phyloP scores from a whole-genome alignment of 2,329 filamentous ascomycete genomes.

The Cercospora sp. region DNA sequence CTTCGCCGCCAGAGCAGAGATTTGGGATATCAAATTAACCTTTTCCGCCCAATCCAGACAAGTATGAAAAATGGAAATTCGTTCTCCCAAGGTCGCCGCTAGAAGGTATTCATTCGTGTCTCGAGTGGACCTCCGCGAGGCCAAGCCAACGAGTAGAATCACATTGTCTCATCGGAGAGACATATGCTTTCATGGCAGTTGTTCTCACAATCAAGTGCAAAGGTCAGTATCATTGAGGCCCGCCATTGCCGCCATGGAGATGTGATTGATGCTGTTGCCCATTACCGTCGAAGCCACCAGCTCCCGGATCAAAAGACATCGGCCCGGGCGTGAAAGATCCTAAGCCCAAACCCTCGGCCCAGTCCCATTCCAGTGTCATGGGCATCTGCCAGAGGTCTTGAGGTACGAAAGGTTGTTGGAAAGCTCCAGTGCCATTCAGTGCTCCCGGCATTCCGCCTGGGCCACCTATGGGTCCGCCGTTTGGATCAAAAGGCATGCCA shows the following conservation, averaged over 20 bases:
- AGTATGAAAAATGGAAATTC: background rate
- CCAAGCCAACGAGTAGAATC: background rate
- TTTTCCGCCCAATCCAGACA: background rate
- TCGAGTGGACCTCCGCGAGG: background rate
- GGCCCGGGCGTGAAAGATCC: slow-evolving; percentile 37
- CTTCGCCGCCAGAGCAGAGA: background rate
- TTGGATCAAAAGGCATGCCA: slow-evolving; percentile 17
- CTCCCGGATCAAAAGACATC: slow-evolving; percentile 13
- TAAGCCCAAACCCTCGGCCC: slow-evolving; percentile 53
- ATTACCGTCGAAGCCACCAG: slow-evolving; percentile 4
- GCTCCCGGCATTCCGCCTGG: slow-evolving; percentile 1
- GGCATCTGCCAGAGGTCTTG: slow-evolving; percentile 95
- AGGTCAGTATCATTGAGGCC: background rate
- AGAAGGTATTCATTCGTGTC: background rate
- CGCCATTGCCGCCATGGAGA: background rate
- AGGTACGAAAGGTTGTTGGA: slow-evolving; percentile 85
- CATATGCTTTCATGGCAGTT: background rate
- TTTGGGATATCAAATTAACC: background rate
- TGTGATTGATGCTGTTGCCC: background rate
- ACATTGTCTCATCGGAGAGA: background rate
- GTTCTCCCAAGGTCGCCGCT: background rate
- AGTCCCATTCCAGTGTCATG: slow-evolving; percentile 93
- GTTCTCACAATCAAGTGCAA: background rate
- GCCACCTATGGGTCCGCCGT: background rate
- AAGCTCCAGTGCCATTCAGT: slow-evolving; percentile 43